phyloP scores from a whole-genome alignment of 2,329 filamentous ascomycete species.

The Ceratocystis albifundus region DNA sequence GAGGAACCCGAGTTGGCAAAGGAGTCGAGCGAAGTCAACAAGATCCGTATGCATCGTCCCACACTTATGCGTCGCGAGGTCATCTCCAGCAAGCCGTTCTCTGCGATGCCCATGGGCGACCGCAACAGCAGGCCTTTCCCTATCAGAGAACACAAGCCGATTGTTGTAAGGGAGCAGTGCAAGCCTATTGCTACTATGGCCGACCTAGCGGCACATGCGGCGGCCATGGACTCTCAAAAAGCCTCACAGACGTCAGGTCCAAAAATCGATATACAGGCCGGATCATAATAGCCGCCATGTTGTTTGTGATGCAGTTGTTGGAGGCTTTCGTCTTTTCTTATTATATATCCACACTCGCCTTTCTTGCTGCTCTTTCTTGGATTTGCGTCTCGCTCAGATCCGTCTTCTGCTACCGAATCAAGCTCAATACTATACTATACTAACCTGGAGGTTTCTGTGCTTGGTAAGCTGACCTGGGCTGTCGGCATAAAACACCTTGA shows the following conservation, averaged over 20 bases:
- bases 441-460: neutral
- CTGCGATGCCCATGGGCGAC: neutral
- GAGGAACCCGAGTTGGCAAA: constrained; percentile 40
- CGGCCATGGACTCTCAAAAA: constrained; percentile 8
- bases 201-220: neutral
- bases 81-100: constrained; percentile 25
- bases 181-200: constrained; percentile 14
- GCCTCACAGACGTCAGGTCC: neutral
- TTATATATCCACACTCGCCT: neutral
- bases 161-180: neutral
- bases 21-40: constrained; percentile 32
- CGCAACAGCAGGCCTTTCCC: neutral
- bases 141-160: neutral
- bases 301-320: neutral
- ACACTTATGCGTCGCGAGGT: constrained; percentile 43
- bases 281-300: neutral
- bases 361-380: constrained; percentile 16
- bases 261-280: neutral
- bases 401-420: neutral
- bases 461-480: neutral
- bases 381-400: constrained; percentile 14
- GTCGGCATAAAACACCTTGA: constrained; percentile 19
- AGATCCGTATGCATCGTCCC: constrained; percentile 40
- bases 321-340: neutral
- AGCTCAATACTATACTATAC: neutral